Conservation (phyloP, 2,329 filamentous ascomycete genomes). For the Endothia cerciana region DNA sequence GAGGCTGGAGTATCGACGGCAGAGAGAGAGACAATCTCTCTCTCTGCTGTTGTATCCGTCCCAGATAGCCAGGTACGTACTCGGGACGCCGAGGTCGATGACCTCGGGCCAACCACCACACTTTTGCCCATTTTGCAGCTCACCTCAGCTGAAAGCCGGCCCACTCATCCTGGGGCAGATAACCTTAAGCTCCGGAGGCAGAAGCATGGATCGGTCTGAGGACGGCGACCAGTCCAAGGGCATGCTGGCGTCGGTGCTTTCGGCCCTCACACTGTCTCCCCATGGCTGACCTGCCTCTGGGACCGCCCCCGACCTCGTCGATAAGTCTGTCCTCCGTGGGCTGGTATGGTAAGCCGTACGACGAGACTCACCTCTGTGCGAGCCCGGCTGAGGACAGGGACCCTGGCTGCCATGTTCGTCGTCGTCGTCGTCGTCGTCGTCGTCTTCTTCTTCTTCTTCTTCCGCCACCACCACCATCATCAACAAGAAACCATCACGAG, state of each 20-base stretch:
- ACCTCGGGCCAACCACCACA: not conserved
- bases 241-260: not conserved
- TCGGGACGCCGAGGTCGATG: not conserved
- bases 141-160: conserved; percentile 13
- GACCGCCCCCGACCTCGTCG: not conserved
- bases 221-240: not conserved
- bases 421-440: too few relatives aligned
- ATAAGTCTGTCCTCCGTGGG: not conserved
- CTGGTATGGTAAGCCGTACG: not conserved
- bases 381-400: not conserved
- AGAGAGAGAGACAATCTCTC: too few relatives aligned
- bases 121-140: conserved; percentile 9
- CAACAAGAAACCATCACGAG: not conserved
- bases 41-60: too few relatives aligned
- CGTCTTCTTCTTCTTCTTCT: too few relatives aligned
- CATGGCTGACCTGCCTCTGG: not conserved
- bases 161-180: not conserved
- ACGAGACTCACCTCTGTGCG: not conserved
- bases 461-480: too few relatives aligned
- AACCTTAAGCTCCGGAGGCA: not conserved
- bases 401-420: not conserved
- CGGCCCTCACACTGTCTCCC: not conserved
- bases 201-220: not conserved
- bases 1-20: too few relatives aligned
- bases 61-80: not conserved